Percentiles rank a stretch among this genome's conserved stretches.
Evolutionary conservation across 2,329 filamentous ascomycete genomes (phyloP).

Genomic region (Cladosporium austrohemisphaericum): DNA sequence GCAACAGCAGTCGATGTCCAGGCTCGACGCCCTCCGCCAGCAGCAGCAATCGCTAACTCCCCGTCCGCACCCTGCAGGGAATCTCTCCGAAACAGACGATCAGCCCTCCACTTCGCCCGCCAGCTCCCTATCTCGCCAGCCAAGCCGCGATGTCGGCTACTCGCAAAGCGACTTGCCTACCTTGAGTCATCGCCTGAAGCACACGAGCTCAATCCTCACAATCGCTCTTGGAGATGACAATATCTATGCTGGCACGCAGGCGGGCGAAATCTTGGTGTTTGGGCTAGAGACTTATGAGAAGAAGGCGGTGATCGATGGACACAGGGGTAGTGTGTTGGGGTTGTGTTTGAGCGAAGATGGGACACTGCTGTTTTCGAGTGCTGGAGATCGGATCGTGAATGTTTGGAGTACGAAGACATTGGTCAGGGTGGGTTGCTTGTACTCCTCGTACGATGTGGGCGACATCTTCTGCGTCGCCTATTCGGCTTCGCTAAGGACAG

Average conservation of each 20-base stretch:
- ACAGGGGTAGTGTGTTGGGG: slow-evolving; percentile 85
- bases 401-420: slow-evolving; percentile 82
- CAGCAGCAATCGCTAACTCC: slow-evolving; percentile 15
- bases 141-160: slow-evolving; percentile 24
- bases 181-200: slow-evolving; percentile 69
- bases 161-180: slow-evolving; percentile 47
- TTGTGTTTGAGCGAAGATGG: slow-evolving; percentile 74
- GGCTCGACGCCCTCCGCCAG: slow-evolving; percentile 14
- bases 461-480: slow-evolving; percentile 96
- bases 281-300: slow-evolving; percentile 83
- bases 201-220: slow-evolving; percentile 75
- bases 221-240: slow-evolving; percentile 75
- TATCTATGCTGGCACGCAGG: slow-evolving; percentile 89
- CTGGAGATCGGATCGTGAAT: slow-evolving; percentile 89
- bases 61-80: slow-evolving; percentile 11
- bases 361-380: slow-evolving; percentile 80
- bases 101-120: slow-evolving; percentile 10
- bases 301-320: slow-evolving; percentile 74
- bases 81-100: slow-evolving; percentile 15
- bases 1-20: slow-evolving; percentile 13
- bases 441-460: slow-evolving; percentile 89
- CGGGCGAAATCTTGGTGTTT: slow-evolving; percentile 89
- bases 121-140: slow-evolving; percentile 21
- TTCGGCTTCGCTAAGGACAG: slow-evolving; percentile 70
- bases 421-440: slow-evolving; percentile 78